Conservation (phyloP, 2,329 filamentous ascomycete genomes). For the Colletotrichum truncatum region DNA sequence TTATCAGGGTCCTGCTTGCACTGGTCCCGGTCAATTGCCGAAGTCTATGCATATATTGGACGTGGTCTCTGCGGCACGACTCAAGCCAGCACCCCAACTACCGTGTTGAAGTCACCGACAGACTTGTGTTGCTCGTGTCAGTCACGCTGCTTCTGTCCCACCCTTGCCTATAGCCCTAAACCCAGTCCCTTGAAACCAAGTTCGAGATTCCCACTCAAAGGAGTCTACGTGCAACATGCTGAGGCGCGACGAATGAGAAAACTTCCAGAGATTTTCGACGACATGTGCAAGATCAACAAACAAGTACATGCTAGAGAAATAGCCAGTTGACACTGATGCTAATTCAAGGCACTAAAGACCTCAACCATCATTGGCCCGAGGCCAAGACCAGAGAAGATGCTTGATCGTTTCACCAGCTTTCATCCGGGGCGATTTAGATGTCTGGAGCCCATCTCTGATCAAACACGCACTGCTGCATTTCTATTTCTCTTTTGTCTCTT, state of each 20-base stretch:
- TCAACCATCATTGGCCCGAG: too few species aligned
- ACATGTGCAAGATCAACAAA: neutral
- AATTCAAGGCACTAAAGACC: too few species aligned
- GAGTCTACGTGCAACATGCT: neutral
- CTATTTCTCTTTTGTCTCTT: neutral
- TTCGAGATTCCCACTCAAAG: neutral
- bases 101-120: neutral
- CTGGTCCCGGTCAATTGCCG: neutral
- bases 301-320: neutral
- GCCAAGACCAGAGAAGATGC: neutral
- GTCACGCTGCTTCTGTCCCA: neutral
- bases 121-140: neutral
- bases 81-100: neutral
- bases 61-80: conserved; percentile 10
- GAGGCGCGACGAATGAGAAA: neutral
- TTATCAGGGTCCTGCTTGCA: neutral
- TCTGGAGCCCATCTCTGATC: neutral
- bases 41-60: neutral
- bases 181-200: neutral
- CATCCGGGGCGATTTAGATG: neutral
- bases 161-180: neutral
- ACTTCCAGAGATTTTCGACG: neutral
- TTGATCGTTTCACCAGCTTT: neutral
- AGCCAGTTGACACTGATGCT: too few species aligned
- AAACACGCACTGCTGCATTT: conserved; percentile 2